Base-by-base conservation (phyloP, 352 stramenopile genomes). In the Globisporangium alternatum region DNA sequence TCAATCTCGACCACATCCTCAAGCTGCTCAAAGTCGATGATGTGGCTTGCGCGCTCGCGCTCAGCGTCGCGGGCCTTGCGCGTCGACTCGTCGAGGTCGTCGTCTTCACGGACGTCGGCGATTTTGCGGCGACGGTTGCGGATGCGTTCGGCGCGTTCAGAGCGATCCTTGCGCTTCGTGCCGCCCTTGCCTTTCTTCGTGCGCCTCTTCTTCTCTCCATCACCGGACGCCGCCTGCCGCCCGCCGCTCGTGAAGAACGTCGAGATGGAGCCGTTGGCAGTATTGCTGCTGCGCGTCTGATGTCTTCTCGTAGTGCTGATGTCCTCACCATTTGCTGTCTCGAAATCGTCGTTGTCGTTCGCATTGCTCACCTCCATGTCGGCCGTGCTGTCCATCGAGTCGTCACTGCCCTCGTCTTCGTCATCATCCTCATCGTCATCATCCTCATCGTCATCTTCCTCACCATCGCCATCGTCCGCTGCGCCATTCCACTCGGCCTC, bases 31-130 rank as follows among this genome's bases (percentile, higher is more conserved):
- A 87, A 77, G 31, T 70, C 68, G 35, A 74, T 69, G 15, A 80
- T 68, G 45, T 66, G 64, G 41, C 70, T 54, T 1, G 78, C 77
- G 21, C 84, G 83, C 43, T 69, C 76, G 31, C 83, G 78, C 62
- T 95, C 87, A 1, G 78, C 79, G 19, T 89, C 77, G 2, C 83
- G 81, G 8, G 84, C 87, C 43, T 67, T 77, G 3, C 68, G 70
- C 44, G 87, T 93, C 13, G 72, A 79, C 28, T 82, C 74, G 0
- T 91, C 83, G 13, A 95, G 67, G 4, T 93, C 85, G 28, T 81
- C 68, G 64, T 95, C 87, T 37, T 78, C 74, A 33, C 88, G 75
- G 7, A 95, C 71, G 17, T 85, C 75, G 1, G 79, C 80, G 54
- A 95, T 80, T 56, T 88, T 75, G 48, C 82, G 78, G 21, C 83